Base-by-base conservation (phyloP, 495 filamentous ascomycete species). In the Tuber magnatum region DNA sequence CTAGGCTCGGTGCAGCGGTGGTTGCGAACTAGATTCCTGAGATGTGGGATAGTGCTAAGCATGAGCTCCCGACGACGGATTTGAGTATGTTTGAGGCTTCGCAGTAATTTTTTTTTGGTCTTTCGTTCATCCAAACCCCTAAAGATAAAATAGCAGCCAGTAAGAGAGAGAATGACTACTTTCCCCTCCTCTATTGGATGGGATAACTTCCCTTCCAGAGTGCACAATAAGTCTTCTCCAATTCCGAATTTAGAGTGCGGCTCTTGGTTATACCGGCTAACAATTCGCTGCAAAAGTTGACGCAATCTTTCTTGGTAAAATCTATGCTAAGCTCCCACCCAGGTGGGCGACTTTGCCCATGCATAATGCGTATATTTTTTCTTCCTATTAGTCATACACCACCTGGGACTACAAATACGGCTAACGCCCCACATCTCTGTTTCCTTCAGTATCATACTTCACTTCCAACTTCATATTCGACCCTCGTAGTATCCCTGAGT, bases 401-500 rank as follows among this genome's bases (percentile, higher is more conserved):
- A 14, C 56, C 28, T 65, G 16, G 56, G 56, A 35, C 56, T 65
- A 65, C 56, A 65, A 65, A 65, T 65, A 65, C 56, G 8, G 56
- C 56, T 16, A 65, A 32, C 35, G 56, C 32, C 56, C 56, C 56
- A 35, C 56, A 65, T 35, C 56, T 65, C 32, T 65, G 56, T 65
- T 32, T 65, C 56, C 28, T 18, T 65, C 56, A 35, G 12, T 65
- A 65, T 65, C 56, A 65, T 14, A 65, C 56, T 28, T 65, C 10
- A 16, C 56, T 65, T 35, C 32, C 56, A 65, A 35, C 56, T 65
- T 65, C 56, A 65, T 65, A 65, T 65, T 14, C 32, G 56, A 35
- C 56, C 56, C 35, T 65, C n/a, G 56, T 65, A 65, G 56, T 65
- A 65, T 65, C 18, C 56, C 56, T 65, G 56, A 35, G 56, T 65